Base-by-base conservation (phyloP, 2,329 filamentous ascomycete genomes). In the Thelonectria discophora region DNA sequence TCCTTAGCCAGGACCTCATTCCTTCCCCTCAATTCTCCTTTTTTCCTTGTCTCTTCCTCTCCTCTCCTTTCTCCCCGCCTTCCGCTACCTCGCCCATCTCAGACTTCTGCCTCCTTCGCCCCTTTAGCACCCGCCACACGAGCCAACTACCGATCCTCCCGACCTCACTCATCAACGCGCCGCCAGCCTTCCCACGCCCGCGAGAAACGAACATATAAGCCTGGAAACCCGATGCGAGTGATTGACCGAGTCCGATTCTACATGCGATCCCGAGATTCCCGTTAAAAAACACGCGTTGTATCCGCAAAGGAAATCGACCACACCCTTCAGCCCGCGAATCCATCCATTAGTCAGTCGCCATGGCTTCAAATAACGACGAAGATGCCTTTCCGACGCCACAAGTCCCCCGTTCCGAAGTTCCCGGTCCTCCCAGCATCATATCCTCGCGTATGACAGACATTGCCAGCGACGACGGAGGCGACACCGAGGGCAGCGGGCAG, bases 381-480 rank as follows among this genome's bases (percentile, higher is more conserved):
- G 74, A 75, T 58, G 72, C 73, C 60, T 79, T 81, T 55, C 74
- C 77, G 18, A 70, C 69, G 40, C 77, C 80, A 3, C 77, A 79
- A 45, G 78, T 79, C 49, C 77, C 80, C 3, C 75, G 70, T 50
- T 76, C 76, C 72, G 74, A 80, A 43, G 73, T 77, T 45, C 75
- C 80, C 60, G 83, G 85, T 32, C 82, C 85, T 20, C 82, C 87
- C 48, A 90, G 88, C 65, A 83, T 90, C 60, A 89, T 91, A 55
- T 92, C 90, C 27, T 91, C 89, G 60, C 87, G 87, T 63, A 89
- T 92, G 84, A 92, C 89, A 32, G 86, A 88, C 63, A 85, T 88
- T 62, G 82, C 79, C 24, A 86, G 83, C 18, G 84, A 88, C 55
- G 84, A 88, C 66, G 85, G 83, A 18, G 80, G 78, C 45, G 79